A percentile compares a stretch with the other conserved stretches of the same genome.
phyloP scores from a whole-genome alignment of 345 rosid genomes.

The Rhizophora apiculata region DNA sequence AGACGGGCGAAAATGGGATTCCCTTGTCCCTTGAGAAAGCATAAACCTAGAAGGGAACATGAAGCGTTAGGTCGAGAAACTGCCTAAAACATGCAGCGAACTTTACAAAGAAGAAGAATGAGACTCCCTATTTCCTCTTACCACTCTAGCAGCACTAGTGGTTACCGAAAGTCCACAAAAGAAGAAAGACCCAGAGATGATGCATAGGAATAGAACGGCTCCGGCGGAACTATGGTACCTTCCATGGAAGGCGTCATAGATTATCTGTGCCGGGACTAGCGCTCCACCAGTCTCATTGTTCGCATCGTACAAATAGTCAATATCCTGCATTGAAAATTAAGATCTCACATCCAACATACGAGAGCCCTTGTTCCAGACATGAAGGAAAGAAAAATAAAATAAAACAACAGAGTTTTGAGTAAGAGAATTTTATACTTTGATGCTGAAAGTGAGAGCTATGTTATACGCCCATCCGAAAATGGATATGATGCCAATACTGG shows the following conservation, averaged over 20 bases:
- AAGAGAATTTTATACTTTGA: constrained; percentile 32
- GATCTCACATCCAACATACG: neutral
- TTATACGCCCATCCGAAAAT: constrained; percentile 60
- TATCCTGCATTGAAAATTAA: constrained; percentile 35
- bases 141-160: constrained; percentile 67
- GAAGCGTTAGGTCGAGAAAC: too few relatives aligned
- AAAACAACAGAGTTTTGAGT: neutral
- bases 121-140: constrained; percentile 10
- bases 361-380: neutral
- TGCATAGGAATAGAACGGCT: constrained; percentile 48
- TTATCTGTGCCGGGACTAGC: constrained; percentile 58
- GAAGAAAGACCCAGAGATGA: constrained; percentile 66
- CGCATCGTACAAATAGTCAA: constrained; percentile 40
- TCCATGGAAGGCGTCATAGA: constrained; percentile 64
- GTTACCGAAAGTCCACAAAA: constrained; percentile 65
- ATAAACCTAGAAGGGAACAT: constrained; percentile 32
- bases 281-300: constrained; percentile 58
- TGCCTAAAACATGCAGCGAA: too few relatives aligned
- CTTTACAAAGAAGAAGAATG: neutral
- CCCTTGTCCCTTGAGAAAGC: constrained; percentile 61
- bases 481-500: constrained; percentile 56
- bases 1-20: constrained; percentile 46
- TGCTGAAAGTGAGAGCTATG: constrained; percentile 60
- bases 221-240: constrained; percentile 51
- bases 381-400: neutral